Evolutionary conservation across 306 rosid species (phyloP).

Genomic region (Cicer chorassanicum): DNA sequence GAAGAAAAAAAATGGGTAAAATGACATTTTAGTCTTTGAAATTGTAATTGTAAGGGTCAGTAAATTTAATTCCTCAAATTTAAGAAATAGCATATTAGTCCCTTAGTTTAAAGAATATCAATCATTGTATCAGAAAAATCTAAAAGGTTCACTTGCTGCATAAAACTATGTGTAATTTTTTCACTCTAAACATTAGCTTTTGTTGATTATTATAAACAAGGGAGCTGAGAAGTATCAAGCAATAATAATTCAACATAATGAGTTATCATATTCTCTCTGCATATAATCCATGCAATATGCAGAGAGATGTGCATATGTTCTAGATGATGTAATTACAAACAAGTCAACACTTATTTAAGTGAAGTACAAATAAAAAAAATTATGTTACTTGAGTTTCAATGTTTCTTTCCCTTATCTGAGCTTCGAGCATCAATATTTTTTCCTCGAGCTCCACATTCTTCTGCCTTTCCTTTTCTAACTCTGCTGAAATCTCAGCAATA

Average conservation of each 20-base stretch:
- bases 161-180: background rate
- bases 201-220: background rate
- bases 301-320: background rate
- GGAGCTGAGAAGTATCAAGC: conserved; percentile 8
- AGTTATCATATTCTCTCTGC: background rate
- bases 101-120: too few species aligned
- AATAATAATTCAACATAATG: background rate
- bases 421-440: conserved; percentile 83
- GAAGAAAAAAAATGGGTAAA: conserved; percentile 4
- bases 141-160: conserved; percentile 13
- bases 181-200: background rate
- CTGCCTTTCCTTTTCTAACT: conserved; percentile 73
- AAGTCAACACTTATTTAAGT: conserved; percentile 2
- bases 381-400: conserved; percentile 58
- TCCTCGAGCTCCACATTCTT: conserved; percentile 73
- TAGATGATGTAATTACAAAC: background rate
- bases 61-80: too few species aligned
- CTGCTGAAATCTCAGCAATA: conserved; percentile 67
- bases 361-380: conserved; percentile 15
- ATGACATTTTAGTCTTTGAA: background rate
- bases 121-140: too few species aligned
- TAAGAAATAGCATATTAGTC: too few species aligned
- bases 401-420: conserved; percentile 63
- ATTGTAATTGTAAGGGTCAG: too few species aligned
- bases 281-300: too few species aligned